phyloP scores from a whole-genome alignment of 2,329 filamentous ascomycete species.

The Cadophora malorum region DNA sequence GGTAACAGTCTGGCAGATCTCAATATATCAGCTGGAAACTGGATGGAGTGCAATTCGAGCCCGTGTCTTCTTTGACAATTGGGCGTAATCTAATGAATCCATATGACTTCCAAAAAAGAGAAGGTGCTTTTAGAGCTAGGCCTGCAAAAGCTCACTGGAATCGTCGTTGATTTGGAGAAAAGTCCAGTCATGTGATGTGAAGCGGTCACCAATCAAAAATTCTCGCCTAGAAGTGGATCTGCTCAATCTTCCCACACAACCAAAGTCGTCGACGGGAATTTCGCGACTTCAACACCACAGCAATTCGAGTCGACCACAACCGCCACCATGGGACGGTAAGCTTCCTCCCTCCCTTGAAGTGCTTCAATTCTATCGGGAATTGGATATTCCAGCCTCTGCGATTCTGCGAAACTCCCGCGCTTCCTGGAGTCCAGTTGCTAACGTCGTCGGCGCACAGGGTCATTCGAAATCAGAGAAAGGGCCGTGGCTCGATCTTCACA shows the following conservation, averaged over 20 bases:
- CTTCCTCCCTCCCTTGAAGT: not conserved
- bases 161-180: not conserved
- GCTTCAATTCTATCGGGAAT: not conserved
- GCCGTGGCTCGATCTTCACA: constrained; percentile 79
- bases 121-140: not conserved
- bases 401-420: not conserved
- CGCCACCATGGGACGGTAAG: constrained; percentile 23
- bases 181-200: not conserved
- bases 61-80: no score
- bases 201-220: not conserved
- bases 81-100: no score
- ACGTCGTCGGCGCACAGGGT: constrained; percentile 52
- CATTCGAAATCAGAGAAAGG: constrained; percentile 78
- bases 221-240: not conserved
- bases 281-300: constrained; percentile 17
- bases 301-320: constrained; percentile 21
- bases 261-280: constrained; percentile 9
- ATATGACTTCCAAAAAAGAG: not conserved
- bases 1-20: no score
- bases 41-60: no score
- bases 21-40: no score
- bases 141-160: no score
- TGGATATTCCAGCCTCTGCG: not conserved
- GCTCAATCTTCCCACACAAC: not conserved
- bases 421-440: not conserved